Evolutionary conservation across 2,329 filamentous ascomycete species (phyloP), one percentile per base, ranked within the genome.

Genomic region (Arachnopeziza araneosa): DNA sequence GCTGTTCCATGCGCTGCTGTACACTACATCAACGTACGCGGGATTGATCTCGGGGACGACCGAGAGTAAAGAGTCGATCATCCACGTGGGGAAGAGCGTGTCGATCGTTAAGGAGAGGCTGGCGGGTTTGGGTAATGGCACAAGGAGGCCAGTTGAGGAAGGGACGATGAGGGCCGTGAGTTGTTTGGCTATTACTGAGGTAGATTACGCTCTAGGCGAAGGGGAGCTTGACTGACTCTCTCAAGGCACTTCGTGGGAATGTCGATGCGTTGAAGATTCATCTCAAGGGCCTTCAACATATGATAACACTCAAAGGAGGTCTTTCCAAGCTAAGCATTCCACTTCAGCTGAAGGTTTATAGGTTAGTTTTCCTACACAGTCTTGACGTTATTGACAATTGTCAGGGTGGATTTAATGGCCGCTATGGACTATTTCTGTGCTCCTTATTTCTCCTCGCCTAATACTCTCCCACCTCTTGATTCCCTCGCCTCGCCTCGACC

Each of bases 1-100:
- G 2, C 64, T 68, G 60, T 50, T 69, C 10, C 63, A 66, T 56
- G 64, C 58, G 1, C 54, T 68, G 54, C 49, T 68, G 17, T 68
- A 68, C 60, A 53, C 66, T 0, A 64, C 59, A 7, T 59, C 67
- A 9, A 24, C 66, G 0, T 64, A 63, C 52, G n/a, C 67, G 17
- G 60, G 61, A 2, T 54, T 67, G 52, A 44, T 44, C 17, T 44
- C 17, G 2, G 65, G 66, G 10, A 63, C 49, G 26, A 55, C 26
- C 23, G 65, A 67, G 32, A 60, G 62, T 6, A 58, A 58, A 52
- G 63, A 65, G 5, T 60, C 60, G 10, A 56, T 66, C 2, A 61
- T 60, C 36, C 60, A 65, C 54, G 36, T 44, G 4, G 36, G 36
- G 36, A 44, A 12, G 36, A 63, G 55, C 36, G 14, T 60, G 17